Percentiles rank a stretch among this genome's conserved stretches.
Evolutionary conservation across 208 protist genomes (phyloP).

Genomic region (Histomonas meleagridis): DNA sequence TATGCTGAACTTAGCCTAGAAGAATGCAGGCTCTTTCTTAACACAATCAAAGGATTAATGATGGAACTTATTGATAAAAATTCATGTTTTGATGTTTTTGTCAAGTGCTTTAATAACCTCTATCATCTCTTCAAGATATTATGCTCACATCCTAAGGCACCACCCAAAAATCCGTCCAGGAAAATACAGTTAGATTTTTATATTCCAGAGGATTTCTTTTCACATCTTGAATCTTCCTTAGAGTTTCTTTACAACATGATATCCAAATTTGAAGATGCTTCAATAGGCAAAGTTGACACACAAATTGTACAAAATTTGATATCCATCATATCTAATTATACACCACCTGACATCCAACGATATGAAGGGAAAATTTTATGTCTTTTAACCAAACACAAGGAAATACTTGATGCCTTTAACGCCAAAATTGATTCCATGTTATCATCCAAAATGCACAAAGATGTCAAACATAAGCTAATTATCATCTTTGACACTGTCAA

Average conservation of each 20-base stretch:
- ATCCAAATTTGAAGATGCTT: not conserved
- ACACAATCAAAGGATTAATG: too few species aligned
- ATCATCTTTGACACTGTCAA: not conserved
- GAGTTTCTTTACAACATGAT: not conserved
- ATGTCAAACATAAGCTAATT: not conserved
- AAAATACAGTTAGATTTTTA: too few species aligned
- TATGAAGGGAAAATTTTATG: not conserved
- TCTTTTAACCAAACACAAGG: not conserved
- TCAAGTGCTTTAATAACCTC: too few species aligned
- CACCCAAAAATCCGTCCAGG: too few species aligned
- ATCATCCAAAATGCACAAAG: not conserved
- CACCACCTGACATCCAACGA: not conserved
- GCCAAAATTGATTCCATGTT: not conserved
- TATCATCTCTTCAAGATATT: too few species aligned
- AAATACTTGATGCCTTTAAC: not conserved
- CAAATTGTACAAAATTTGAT: not conserved
- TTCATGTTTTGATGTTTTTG: too few species aligned
- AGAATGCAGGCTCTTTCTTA: too few species aligned
- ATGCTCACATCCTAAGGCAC: too few species aligned
- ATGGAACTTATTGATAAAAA: too few species aligned
- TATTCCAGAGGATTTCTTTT: not conserved
- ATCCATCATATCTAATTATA: not conserved
- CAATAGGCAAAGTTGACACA: not conserved
- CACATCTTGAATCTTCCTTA: not conserved
- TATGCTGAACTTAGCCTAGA: too few species aligned